Evolutionary conservation across 352 stramenopile genomes (phyloP), one percentile per base, ranked within the genome.

Genomic region (Phytophthora pini): DNA sequence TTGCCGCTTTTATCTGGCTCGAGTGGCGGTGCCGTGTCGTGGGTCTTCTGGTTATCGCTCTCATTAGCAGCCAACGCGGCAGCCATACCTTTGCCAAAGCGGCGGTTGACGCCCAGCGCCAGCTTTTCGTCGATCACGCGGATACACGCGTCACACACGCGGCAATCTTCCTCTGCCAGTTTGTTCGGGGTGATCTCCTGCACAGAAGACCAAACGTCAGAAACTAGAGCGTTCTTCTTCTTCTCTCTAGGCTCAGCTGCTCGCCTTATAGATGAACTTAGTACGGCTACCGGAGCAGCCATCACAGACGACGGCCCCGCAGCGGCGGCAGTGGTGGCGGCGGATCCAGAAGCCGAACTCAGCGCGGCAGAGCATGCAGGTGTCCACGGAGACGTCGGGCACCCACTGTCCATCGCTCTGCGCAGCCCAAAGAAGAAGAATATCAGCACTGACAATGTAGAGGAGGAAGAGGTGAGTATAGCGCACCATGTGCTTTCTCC

Each of bases 311-410:
- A 94, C 77, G 7, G 84, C 83, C 10, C 89, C 89, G 36, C 89
- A 97, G n/a, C 85, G 85, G 5, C 89, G 87, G 61, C 89, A 97
- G 66, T 97, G 89, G 72, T 97, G 89, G 62, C 90, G 90, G 29
- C 89, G 86, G 56, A 84, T 92, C 85, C 87, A 93, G 56, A 93
- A 94, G 32, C 78, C 80, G 56, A 97, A 97, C 59, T 95, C 88
- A 32, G 58, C 55, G 50, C 87, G 82, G 70, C 89, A 97, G 29
- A 92, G 69, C 85, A 96, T 94, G 76, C 89, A 97, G 24, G 79
- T 63, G 57, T 70, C 74, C 43, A 91, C 87, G 0, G 82, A 89
- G 26, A 94, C 76, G 56, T 97, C 89, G 8, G 82, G 83, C 26
- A 94, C 84, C 89, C 89, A 97, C 46, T 94, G 84, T 0, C 87